Base-by-base conservation (phyloP, 495 filamentous ascomycete species). In the Xylaria castorea region DNA sequence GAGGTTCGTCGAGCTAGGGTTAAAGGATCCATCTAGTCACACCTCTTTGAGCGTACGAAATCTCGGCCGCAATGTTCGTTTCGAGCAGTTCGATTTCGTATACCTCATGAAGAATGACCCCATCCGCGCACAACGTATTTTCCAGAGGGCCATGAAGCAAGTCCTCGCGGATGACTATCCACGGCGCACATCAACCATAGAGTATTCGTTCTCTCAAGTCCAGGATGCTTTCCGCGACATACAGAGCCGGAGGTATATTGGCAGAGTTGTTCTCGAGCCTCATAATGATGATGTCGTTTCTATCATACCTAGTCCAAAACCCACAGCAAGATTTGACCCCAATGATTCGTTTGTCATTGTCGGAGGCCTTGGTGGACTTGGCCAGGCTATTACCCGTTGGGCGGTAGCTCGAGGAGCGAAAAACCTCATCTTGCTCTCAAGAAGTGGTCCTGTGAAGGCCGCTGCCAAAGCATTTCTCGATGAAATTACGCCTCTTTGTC, bases 281-380 rank as follows among this genome's bases (percentile, higher is more conserved):
- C 50, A 70, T 20, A 18, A 68, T 18, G 73, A 63, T 22, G 68
- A 73, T 72, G 36, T 70, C 30, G 73, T 79, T 8, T 69, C 67
- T 25, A 32, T 69, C 36, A 2, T 69, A 48, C 67, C 67, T 8
- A 69, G 60, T 27, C 20, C 62, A 18, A 44, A 51, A 16, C 42
- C 61, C 8, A 34, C 27, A 22, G 48, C 55, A n/a, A 20, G 38
- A 46, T 67, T 72, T 18, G 50, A 72, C 32, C 38, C 44, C 7
- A 5, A 51, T 22, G 27, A 22, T 20, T 67, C 70, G 3, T 72
- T 38, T 20, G 70, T 72, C 46, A 66, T 69, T 51, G 78, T 83
- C n/a, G 85, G 87, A 11, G 83, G 87, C 36, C 76, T 88, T 5
- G 85, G 87, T 2, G 88, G 87, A 0, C 79, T 90, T 11, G 87